phyloP scores from a whole-genome alignment of 1,284 basidiomycete species.

The Cronartium ribicola region DNA sequence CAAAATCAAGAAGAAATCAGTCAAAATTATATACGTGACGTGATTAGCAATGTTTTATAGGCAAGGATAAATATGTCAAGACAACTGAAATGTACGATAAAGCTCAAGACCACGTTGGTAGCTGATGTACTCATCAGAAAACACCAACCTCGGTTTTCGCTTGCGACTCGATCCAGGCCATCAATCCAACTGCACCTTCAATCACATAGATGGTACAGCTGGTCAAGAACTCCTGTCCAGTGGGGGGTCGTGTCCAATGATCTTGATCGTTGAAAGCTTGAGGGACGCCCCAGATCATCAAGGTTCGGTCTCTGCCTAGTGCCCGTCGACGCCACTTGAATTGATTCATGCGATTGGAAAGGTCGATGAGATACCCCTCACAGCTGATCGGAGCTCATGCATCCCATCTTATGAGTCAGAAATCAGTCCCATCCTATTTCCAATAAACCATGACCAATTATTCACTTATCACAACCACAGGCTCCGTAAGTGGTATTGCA shows the following conservation, averaged over 20 bases:
- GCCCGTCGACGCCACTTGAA: slow-evolving; percentile 16
- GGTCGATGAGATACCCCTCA: slow-evolving; percentile 29
- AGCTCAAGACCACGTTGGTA: too few species aligned
- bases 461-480: slow-evolving; percentile 31
- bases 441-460: neutral
- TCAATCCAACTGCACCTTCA: slow-evolving; percentile 39
- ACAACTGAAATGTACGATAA: too few species aligned
- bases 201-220: slow-evolving; percentile 39
- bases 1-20: neutral
- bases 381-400: slow-evolving; percentile 2
- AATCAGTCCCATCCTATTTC: too few species aligned
- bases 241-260: slow-evolving; percentile 17
- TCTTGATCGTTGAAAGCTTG: neutral
- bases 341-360: slow-evolving; percentile 19
- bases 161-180: slow-evolving; percentile 17
- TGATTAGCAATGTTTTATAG: too few species aligned
- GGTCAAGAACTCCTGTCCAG: slow-evolving; percentile 23
- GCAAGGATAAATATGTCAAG: too few species aligned
- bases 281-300: slow-evolving; percentile 38
- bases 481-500: slow-evolving; percentile 15
- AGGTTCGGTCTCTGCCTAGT: slow-evolving; percentile 16
- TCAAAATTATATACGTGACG: neutral
- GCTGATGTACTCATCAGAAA: too few species aligned
- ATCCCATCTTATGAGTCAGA: neutral
- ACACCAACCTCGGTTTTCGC: neutral